Base-by-base conservation (phyloP, 176 grass and related monocot genomes). In the Leersia perrieri region DNA sequence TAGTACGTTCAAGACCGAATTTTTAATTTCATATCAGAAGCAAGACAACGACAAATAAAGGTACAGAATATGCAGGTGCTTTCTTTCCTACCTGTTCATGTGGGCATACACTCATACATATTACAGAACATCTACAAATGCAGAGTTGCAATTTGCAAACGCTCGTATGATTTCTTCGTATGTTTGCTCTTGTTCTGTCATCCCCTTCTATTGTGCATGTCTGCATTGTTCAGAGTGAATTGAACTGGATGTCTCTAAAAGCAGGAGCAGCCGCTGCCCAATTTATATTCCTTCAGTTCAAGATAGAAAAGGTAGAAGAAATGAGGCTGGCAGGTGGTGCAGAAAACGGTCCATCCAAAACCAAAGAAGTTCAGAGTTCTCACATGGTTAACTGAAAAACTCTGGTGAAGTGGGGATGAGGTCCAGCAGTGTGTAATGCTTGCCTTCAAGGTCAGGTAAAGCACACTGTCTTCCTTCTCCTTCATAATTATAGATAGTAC, bases 401-500 rank as follows among this genome's bases (percentile, higher is more conserved):
- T 44, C 25, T 2, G 75, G 38, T 32, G 11, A 32, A 47, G 38
- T 33, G 39, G 11, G 42, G 57, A 45, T 30, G 66, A 31, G 34
- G n/a, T 25, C 53, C 53, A 60, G 78, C 66, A 39, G 30, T 23
- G 2, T 61, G 35, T 22, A 49, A 51, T 53, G 16, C 42, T 57
- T 80, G n/a, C 44, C 32, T 80, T 66, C 9, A 83, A 75, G 32
- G 9, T 73, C 25, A 36, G 70, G 14, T 66, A 83, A 75, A 58
- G 22, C 34, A 36, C 30, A 0, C n/a, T 18, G 1, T 7, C 33
- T 28, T 32, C 15, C 25, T 22, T 55, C 53, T 23, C 22, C 53
- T 58, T 58, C 53, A 58, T 58, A 25, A 58, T 58, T 58, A 58
- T 58, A 25, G 53, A 58, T 25, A 58, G 53, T 58, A 58, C 53